phyloP scores from a whole-genome alignment of 495 filamentous ascomycete genomes.

The Annulohypoxylon maeteangense region DNA sequence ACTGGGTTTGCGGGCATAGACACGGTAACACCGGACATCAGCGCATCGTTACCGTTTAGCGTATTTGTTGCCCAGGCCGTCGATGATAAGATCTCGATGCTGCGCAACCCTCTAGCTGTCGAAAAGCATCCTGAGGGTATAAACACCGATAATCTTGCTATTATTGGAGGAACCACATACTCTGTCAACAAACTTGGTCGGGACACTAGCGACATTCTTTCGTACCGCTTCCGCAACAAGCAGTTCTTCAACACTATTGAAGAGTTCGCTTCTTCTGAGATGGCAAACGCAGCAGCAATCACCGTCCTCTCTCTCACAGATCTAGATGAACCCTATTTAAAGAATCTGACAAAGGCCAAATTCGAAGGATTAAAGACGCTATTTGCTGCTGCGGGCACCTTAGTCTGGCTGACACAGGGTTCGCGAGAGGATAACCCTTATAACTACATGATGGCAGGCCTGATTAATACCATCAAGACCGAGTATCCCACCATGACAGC shows the following conservation, averaged over 20 bases:
- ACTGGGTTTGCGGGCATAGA: neutral
- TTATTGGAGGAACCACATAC: neutral
- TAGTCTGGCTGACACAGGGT: neutral
- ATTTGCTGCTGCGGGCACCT: neutral
- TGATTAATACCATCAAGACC: constrained; percentile 1
- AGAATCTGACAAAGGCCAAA: neutral
- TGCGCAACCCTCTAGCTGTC: neutral
- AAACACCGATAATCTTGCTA: constrained; percentile 1
- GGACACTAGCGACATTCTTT: neutral
- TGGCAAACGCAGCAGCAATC: constrained; percentile 1
- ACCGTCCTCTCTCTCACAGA: constrained; percentile 3
- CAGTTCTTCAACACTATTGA: constrained; percentile 1
- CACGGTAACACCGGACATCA: neutral
- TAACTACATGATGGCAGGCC: neutral
- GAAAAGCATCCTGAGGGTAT: constrained; percentile 1
- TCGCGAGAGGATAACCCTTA: neutral
- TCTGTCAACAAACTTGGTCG: neutral
- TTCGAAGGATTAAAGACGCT: neutral
- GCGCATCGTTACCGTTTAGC: neutral
- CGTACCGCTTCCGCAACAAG: constrained; percentile 5
- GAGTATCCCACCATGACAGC: constrained; percentile 2
- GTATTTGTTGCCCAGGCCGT: neutral
- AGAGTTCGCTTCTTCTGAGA: neutral
- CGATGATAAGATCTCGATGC: neutral
- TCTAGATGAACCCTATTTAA: neutral